Percentiles rank a stretch among this genome's conserved stretches.
These are phyloP conservation scores for Citrus maxima DNA, from an alignment of 345 rosid species.

Conservation along the genomic window DNA sequence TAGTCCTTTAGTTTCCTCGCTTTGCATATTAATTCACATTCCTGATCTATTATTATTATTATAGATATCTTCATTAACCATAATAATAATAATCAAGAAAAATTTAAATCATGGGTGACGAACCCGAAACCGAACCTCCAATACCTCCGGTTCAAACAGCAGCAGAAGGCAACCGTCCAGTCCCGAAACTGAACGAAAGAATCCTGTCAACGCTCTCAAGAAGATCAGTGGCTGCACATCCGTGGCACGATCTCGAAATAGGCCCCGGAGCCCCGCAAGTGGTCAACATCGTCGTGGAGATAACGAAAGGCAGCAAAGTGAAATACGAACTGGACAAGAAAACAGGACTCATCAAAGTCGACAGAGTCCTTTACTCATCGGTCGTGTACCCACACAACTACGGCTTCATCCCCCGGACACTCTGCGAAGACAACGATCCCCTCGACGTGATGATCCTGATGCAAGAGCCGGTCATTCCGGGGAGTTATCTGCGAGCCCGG, in stretches of 20 bases:
- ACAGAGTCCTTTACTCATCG: constrained; percentile 74
- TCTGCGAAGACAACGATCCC: constrained; percentile 96
- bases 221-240: constrained; percentile 95
- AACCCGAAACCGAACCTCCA: too few relatives aligned
- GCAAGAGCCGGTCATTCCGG: constrained; percentile 99
- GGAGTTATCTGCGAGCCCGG: constrained; percentile 85
- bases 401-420: constrained; percentile 83
- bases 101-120: not conserved
- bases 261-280: constrained; percentile 88
- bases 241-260: constrained; percentile 98
- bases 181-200: constrained; percentile 76
- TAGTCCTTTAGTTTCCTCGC: too few relatives aligned
- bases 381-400: constrained; percentile 97
- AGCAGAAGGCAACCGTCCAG: constrained; percentile 7
- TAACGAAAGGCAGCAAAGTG: constrained; percentile 91
- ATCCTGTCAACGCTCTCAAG: constrained; percentile 84
- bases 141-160: too few relatives aligned
- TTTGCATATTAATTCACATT: too few relatives aligned
- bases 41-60: too few relatives aligned
- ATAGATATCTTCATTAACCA: too few relatives aligned
- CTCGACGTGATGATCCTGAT: constrained; percentile 84
- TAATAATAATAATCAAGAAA: not conserved
- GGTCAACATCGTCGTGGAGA: constrained; percentile 81
- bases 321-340: constrained; percentile 95
- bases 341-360: constrained; percentile 90